Conservation (phyloP, 2,329 filamentous ascomycete genomes). For the Trichoderma sp. region DNA sequence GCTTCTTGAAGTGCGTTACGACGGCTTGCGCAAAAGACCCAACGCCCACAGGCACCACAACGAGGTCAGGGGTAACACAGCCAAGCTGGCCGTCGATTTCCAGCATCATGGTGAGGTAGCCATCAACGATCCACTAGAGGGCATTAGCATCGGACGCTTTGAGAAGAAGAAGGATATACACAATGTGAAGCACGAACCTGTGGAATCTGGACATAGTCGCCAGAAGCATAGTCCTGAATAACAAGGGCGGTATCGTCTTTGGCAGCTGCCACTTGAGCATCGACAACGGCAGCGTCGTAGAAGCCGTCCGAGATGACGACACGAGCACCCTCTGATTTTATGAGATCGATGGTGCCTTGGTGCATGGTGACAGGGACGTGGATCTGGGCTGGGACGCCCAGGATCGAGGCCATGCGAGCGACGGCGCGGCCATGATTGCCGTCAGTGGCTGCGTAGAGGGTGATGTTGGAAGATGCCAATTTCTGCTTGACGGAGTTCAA, state of each 20-base stretch:
- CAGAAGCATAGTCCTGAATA: conserved; percentile 69
- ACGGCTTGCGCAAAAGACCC: conserved; percentile 74
- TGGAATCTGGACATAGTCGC: conserved; percentile 67
- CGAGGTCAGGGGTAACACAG: conserved; percentile 45
- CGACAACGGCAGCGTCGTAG: conserved; percentile 65
- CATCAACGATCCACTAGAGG: conserved; percentile 70
- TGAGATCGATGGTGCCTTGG: conserved; percentile 53
- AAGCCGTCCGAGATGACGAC: conserved; percentile 58
- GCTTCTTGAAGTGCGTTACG: conserved; percentile 62
- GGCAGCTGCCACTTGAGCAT: conserved; percentile 49
- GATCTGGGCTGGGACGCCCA: conserved; percentile 59
- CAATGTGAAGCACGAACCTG: conserved; percentile 42
- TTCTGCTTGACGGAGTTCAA: conserved; percentile 48
- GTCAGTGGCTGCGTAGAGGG: conserved; percentile 67
- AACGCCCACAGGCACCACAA: conserved; percentile 70
- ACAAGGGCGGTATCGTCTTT: conserved; percentile 51
- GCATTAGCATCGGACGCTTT: not conserved
- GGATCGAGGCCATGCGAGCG: conserved; percentile 64
- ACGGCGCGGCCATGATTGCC: conserved; percentile 78
- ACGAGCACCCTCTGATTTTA: conserved; percentile 63
- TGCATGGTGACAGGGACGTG: conserved; percentile 66
- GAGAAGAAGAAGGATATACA: not conserved
- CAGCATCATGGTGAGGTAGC: conserved; percentile 71
- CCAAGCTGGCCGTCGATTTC: conserved; percentile 66
- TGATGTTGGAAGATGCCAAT: conserved; percentile 40